phyloP scores from a whole-genome alignment of 805 yeast genomes.

The Yarrowia alimentaria region DNA sequence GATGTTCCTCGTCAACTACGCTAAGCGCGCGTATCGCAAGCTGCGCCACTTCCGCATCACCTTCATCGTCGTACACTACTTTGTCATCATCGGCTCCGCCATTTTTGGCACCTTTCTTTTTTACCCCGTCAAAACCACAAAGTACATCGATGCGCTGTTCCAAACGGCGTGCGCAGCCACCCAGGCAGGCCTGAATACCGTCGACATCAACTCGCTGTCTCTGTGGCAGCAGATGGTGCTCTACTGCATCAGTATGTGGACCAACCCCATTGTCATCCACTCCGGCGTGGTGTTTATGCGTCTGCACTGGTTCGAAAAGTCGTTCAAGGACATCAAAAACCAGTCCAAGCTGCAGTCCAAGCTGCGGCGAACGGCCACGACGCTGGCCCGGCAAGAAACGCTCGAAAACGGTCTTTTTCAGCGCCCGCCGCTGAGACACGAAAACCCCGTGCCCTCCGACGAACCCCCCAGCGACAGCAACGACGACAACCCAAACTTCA shows the following conservation, averaged over 20 bases:
- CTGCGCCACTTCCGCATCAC: slow-evolving; percentile 21
- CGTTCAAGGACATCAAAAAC: slow-evolving; percentile 76
- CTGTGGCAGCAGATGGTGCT: slow-evolving; percentile 79
- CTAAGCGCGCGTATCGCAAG: slow-evolving; percentile 17
- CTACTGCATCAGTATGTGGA: slow-evolving; percentile 58
- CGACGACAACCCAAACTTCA: slow-evolving; percentile 34
- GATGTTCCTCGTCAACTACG: slow-evolving; percentile 18
- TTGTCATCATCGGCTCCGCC: slow-evolving; percentile 59
- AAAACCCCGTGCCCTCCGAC: slow-evolving; percentile 1
- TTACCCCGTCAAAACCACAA: slow-evolving; percentile 65
- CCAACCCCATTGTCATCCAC: slow-evolving; percentile 89
- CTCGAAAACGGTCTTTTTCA: slow-evolving; percentile 2
- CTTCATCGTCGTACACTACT: slow-evolving; percentile 42
- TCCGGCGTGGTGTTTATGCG: slow-evolving; percentile 73
- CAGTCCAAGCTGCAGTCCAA: slow-evolving; percentile 74
- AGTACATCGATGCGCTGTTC: slow-evolving; percentile 78
- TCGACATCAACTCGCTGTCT: slow-evolving; percentile 60
- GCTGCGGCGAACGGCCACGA: slow-evolving; percentile 77
- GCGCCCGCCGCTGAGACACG: slow-evolving; percentile 16
- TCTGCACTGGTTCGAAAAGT: slow-evolving; percentile 83
- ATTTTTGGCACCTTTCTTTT: slow-evolving; percentile 71
- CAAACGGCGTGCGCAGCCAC: slow-evolving; percentile 75
- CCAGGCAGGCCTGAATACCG: slow-evolving; percentile 88
- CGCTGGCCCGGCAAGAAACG: slow-evolving; percentile 51
- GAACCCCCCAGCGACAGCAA: neutral